Base-by-base conservation (phyloP, 768 basidiomycete genomes). In the Mycena amicta region DNA sequence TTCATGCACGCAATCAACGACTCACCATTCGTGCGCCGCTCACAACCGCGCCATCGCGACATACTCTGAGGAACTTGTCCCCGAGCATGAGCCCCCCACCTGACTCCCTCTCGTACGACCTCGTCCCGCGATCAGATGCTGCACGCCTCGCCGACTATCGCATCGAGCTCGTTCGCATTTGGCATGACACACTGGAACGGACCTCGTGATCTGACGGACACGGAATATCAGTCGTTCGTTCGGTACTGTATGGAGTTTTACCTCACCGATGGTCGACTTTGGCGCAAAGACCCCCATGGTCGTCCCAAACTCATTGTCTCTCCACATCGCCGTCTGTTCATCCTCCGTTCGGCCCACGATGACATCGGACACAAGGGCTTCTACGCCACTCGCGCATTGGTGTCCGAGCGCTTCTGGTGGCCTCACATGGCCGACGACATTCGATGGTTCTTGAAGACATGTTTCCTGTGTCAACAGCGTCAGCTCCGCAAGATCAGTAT, bases 341-440 rank as follows among this genome's bases (percentile, higher is more conserved):
- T 54, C 5, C 26, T 45, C 30, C 13, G 29, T 15, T 16, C 47
- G 20, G 47, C 47, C 23, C 47, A 28, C 27, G 47, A 49, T 23
- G 47, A 49, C 12, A 29, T 49, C 27, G 47, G 55, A 23, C 55
- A 37, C 33, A 40, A 43, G 26, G 46, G 49, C 28, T 49, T 65
- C 0, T 57, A 64, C 55, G 52, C 0, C 46, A 64, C 30, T 55
- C 46, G 55, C 13, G 23, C 30, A 0, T 57, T 64, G 53, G 25
- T 59, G 0, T 50, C 5, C 49, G 46, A 27, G 27, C 45, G 61
- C 0, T 69, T 68, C 30, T 71, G 66, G 70, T 70, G 70, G 67
- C 68, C 70, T 0, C 41, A 54, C 0, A 39, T 69, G 4, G 33
- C 30, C 0, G 49, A 63, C 0, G 55, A 69, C 15, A 18, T 71